Evolutionary conservation across 2,329 filamentous ascomycete species (phyloP).

Genomic region (Paramyrothecium roridum): DNA sequence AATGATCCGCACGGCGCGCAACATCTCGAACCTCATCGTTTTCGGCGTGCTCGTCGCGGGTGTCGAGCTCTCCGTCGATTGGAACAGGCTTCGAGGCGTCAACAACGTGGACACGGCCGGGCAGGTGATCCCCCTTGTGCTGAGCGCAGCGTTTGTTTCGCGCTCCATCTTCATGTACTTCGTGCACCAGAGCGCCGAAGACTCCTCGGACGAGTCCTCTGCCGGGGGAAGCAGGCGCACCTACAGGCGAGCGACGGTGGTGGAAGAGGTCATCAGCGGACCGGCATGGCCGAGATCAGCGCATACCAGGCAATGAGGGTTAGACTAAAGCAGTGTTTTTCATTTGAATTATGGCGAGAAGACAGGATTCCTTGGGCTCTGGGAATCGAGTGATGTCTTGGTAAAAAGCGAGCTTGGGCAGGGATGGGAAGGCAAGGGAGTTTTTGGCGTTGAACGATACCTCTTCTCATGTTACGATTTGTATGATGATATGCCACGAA

Average conservation of each 20-base stretch:
- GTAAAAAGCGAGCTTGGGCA: no score
- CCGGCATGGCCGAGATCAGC: background rate
- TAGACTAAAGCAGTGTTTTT: background rate
- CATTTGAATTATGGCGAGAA: no score
- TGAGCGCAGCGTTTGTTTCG: constrained; percentile 23
- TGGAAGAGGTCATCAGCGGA: constrained; percentile 1
- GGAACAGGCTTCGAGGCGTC: constrained; percentile 24
- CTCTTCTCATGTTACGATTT: no score
- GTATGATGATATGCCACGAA: no score
- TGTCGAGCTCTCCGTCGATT: constrained; percentile 28
- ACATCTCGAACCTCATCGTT: constrained; percentile 18
- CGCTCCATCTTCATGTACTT: constrained; percentile 19
- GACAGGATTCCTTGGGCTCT: no score
- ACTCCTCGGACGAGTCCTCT: constrained; percentile 1
- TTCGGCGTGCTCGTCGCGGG: constrained; percentile 24
- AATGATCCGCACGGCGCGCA: constrained; percentile 14
- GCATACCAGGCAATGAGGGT: background rate
- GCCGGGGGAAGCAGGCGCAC: background rate
- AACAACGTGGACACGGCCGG: constrained; percentile 20
- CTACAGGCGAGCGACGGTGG: background rate
- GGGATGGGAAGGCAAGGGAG: no score
- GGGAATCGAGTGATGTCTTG: no score
- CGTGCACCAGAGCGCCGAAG: constrained; percentile 2
- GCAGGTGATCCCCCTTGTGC: constrained; percentile 27
- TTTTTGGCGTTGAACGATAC: no score